Percentiles rank a stretch among this genome's conserved stretches.
phyloP scores from a whole-genome alignment of 148 eudicot species.

The Fallopia convolvulus region DNA sequence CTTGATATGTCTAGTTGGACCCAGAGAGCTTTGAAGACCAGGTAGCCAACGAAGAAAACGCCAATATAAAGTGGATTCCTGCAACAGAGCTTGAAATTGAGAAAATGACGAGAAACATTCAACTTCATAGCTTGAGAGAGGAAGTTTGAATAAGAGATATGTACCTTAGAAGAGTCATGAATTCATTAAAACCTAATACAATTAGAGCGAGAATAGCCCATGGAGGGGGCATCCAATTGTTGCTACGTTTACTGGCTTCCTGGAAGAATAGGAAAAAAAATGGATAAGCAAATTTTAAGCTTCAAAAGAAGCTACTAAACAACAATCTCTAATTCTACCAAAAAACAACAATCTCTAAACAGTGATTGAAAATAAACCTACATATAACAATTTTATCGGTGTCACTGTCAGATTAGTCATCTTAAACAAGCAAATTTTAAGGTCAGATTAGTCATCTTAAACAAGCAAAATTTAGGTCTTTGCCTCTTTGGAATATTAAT shows the following conservation, averaged over 20 bases:
- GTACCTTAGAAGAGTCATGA: slow-evolving; percentile 93
- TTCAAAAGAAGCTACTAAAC: background rate
- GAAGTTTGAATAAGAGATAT: background rate
- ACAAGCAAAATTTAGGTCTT: no score
- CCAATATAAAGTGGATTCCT: slow-evolving; percentile 89
- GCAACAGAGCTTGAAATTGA: slow-evolving; percentile 19
- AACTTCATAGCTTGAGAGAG: background rate
- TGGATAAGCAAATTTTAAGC: background rate
- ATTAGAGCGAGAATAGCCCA: slow-evolving; percentile 90
- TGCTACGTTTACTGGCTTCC: slow-evolving; percentile 92
- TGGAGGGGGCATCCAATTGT: slow-evolving; percentile 99
- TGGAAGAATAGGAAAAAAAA: slow-evolving; percentile 23
- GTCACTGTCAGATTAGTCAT: no score
- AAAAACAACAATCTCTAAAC: background rate
- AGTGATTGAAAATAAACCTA: background rate
- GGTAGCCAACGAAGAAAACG: slow-evolving; percentile 67
- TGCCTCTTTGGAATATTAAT: background rate
- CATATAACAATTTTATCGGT: no score
- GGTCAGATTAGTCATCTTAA: no score
- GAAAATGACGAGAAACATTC: slow-evolving; percentile 2
- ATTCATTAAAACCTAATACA: slow-evolving; percentile 88
- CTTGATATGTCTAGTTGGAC: slow-evolving; percentile 85
- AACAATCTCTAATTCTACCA: background rate
- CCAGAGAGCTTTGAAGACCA: slow-evolving; percentile 82
- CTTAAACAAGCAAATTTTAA: no score